Percentiles rank a stretch among this genome's conserved stretches.
Evolutionary conservation across 495 filamentous ascomycete genomes (phyloP).

Genomic region (Penicillium silybi): DNA sequence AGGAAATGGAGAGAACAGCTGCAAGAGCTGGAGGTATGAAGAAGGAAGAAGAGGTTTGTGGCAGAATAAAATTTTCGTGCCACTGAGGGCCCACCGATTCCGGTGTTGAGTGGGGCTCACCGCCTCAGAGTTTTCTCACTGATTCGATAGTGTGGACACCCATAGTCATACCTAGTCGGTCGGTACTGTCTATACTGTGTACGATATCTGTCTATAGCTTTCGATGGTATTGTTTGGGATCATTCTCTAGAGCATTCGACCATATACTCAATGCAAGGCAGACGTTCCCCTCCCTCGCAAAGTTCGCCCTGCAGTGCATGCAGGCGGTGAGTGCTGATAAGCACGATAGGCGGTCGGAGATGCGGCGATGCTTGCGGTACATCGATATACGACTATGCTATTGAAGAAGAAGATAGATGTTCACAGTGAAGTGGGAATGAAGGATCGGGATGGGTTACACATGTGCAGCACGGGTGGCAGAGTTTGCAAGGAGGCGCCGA

Average conservation of each 20-base stretch:
- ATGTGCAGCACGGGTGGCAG: not conserved
- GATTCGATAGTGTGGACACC: not conserved
- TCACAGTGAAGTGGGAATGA: not conserved
- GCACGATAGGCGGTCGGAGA: not conserved
- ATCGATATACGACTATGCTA: not conserved
- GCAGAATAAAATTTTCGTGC: slow-evolving; percentile 27
- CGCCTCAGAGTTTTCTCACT: slow-evolving; percentile 16
- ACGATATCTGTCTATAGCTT: not conserved
- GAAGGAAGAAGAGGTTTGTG: slow-evolving; percentile 16
- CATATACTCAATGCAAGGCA: not conserved
- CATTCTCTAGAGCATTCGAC: not conserved
- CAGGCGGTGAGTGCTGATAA: slow-evolving; percentile 11
- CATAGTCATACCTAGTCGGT: not conserved
- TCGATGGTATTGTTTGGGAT: not conserved
- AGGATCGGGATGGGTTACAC: not conserved
- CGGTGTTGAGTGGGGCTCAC: slow-evolving; percentile 6
- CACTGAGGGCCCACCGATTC: slow-evolving; percentile 13
- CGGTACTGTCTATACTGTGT: not conserved
- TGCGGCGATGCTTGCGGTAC: not conserved
- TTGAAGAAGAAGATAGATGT: slow-evolving; percentile 2
- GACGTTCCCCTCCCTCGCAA: not conserved
- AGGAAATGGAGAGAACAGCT: slow-evolving; percentile 13
- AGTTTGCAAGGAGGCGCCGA: not conserved
- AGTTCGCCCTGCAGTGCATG: slow-evolving; percentile 7
- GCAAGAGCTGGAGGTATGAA: slow-evolving; percentile 24